Conservation (phyloP, 306 rosid species). For the Fragaria ananassa region DNA sequence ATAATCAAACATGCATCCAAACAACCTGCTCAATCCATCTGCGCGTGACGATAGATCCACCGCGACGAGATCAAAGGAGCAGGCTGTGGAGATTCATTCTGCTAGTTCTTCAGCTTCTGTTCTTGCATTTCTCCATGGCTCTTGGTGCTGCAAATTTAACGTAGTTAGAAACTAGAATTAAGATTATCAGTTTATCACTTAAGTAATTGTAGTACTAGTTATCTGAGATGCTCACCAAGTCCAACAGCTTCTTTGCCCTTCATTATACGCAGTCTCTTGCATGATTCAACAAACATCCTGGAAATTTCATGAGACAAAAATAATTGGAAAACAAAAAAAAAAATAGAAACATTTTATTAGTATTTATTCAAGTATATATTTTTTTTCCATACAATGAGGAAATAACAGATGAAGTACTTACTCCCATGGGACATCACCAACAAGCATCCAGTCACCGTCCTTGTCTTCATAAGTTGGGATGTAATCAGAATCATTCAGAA, state of each 20-base stretch:
- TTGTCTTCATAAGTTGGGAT: slow-evolving; percentile 91
- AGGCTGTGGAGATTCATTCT: slow-evolving; percentile 26
- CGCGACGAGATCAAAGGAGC: slow-evolving; percentile 40
- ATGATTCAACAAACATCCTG: slow-evolving; percentile 94
- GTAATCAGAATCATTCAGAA: slow-evolving; percentile 71
- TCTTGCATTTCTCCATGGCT: slow-evolving; percentile 83
- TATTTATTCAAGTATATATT: not conserved
- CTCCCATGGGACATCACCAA: slow-evolving; percentile 99
- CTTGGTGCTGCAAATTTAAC: slow-evolving; percentile 67
- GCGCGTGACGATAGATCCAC: slow-evolving; percentile 15
- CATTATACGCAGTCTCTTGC: slow-evolving; percentile 92
- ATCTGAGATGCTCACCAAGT: slow-evolving; percentile 50
- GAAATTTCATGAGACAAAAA: not conserved
- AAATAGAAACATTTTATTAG: not conserved
- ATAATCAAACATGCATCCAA: slow-evolving; percentile 34
- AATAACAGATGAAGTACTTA: slow-evolving; percentile 28
- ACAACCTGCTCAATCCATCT: slow-evolving; percentile 52
- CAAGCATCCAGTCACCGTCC: slow-evolving; percentile 98
- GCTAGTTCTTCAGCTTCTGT: slow-evolving; percentile 49
- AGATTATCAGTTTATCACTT: too few species aligned
- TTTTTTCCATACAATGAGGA: not conserved
- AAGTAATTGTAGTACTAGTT: not conserved
- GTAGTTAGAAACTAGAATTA: not conserved
- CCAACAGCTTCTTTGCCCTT: slow-evolving; percentile 95
- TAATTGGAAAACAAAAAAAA: not conserved